Evolutionary conservation across 1,284 basidiomycete genomes (phyloP).

Genomic region (Gymnopus androsaceus): DNA sequence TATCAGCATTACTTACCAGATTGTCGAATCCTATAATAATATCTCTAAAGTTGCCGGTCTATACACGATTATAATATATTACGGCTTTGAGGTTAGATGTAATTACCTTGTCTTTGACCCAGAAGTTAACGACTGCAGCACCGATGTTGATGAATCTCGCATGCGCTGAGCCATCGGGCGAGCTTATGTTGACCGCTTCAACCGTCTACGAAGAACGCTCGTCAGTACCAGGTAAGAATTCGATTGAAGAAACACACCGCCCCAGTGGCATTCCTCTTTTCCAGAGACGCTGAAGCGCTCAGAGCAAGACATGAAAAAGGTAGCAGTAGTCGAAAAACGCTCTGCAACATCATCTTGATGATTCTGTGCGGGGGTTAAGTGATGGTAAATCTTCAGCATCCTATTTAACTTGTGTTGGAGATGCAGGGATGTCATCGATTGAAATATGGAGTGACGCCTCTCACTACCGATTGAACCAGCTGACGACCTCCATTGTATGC

Average conservation of each 20-base stretch:
- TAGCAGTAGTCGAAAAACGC: background rate
- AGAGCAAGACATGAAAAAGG: background rate
- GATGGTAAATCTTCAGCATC: too few species aligned
- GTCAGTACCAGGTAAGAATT: background rate
- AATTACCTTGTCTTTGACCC: conserved; percentile 50
- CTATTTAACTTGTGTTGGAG: too few species aligned
- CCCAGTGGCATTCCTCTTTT: background rate
- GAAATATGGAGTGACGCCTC: too few species aligned
- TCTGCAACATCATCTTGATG: background rate
- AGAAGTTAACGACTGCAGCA: conserved; percentile 42
- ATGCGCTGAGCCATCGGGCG: conserved; percentile 42
- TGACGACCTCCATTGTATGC: too few species aligned
- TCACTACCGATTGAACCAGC: too few species aligned
- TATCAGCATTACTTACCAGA: conserved; percentile 24
- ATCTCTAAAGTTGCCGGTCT: conserved; percentile 41
- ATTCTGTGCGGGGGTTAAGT: too few species aligned
- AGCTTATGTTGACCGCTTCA: conserved; percentile 30
- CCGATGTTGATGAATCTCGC: conserved; percentile 46
- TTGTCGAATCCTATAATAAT: conserved; percentile 43
- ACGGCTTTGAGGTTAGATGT: too few species aligned
- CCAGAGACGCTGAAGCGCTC: background rate
- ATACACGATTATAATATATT: too few species aligned
- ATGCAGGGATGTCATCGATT: too few species aligned
- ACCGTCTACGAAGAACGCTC: conserved; percentile 25
- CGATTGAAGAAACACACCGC: too few species aligned